Conservation (phyloP, 371 early-diverging fungal species). For the Capillidium rhysosporum region DNA sequence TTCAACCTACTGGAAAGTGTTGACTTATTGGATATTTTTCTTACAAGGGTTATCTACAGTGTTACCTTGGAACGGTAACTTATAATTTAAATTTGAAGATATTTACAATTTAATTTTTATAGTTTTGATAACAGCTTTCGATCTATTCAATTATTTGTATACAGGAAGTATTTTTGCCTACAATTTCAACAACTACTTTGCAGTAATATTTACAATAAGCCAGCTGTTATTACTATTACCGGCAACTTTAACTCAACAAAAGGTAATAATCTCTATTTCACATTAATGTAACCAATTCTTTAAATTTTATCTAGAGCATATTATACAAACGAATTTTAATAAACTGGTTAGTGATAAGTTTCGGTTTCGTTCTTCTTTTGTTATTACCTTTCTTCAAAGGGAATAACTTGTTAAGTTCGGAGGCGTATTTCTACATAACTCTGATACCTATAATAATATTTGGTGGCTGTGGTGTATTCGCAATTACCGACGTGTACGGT, state of each 20-base stretch:
- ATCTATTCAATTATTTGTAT: slow-evolving; percentile 41
- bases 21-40: slow-evolving; percentile 30
- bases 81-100: background rate
- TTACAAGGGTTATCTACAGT: slow-evolving; percentile 50
- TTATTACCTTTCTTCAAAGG: background rate
- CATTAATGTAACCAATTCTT: background rate
- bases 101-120: background rate
- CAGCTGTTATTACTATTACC: slow-evolving; percentile 30
- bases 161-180: slow-evolving; percentile 27
- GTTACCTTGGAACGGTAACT: slow-evolving; percentile 64
- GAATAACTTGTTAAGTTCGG: background rate
- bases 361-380: background rate
- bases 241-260: slow-evolving; percentile 34
- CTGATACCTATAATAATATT: slow-evolving; percentile 30
- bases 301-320: background rate
- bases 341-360: background rate
- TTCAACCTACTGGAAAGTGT: background rate
- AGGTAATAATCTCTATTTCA: slow-evolving; percentile 16
- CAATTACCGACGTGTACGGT: slow-evolving; percentile 50
- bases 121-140: slow-evolving; percentile 59
- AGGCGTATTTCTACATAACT: slow-evolving; percentile 33
- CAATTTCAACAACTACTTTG: slow-evolving; percentile 61
- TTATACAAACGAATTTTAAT: background rate
- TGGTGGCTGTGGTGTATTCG: slow-evolving; percentile 37
- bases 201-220: slow-evolving; percentile 36